Evolutionary conservation across 2,329 filamentous ascomycete genomes (phyloP).

Genomic region (Pyrenophora tritici-repentis): DNA sequence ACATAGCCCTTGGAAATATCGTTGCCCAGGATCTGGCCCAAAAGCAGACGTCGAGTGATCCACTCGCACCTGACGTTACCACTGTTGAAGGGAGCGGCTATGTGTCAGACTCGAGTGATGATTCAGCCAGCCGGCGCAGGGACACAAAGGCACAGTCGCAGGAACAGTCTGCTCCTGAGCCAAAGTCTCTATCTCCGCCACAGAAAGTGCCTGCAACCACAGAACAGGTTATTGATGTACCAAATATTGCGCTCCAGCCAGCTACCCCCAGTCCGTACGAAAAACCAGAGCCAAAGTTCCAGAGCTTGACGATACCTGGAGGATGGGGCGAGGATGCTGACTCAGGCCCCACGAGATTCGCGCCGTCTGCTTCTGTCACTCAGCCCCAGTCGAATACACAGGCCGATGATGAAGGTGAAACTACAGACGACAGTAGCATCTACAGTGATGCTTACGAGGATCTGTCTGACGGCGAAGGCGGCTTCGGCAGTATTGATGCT

Average conservation of each 20-base stretch:
- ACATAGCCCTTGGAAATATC: slow-evolving; percentile 63
- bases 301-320: slow-evolving; percentile 36
- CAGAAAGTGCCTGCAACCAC: slow-evolving; percentile 16
- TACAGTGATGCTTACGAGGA: slow-evolving; percentile 82
- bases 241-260: slow-evolving; percentile 43
- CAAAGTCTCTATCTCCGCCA: slow-evolving; percentile 35
- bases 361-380: neutral
- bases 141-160: slow-evolving; percentile 14
- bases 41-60: slow-evolving; percentile 57
- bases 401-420: slow-evolving; percentile 24
- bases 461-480: slow-evolving; percentile 67
- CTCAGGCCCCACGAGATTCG: neutral
- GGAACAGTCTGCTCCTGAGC: slow-evolving; percentile 25
- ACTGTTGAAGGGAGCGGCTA: slow-evolving; percentile 70
- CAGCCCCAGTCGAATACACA: slow-evolving; percentile 13
- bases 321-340: slow-evolving; percentile 40
- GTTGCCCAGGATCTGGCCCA: slow-evolving; percentile 60
- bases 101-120: slow-evolving; percentile 60
- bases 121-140: slow-evolving; percentile 16
- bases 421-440: slow-evolving; percentile 56
- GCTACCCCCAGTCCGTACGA: slow-evolving; percentile 41
- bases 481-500: slow-evolving; percentile 74
- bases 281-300: slow-evolving; percentile 32
- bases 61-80: slow-evolving; percentile 72
- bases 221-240: slow-evolving; percentile 30